These are phyloP conservation scores for Globisporangium nagaii DNA, from an alignment of 352 stramenopile genomes.

Conservation along the genomic window DNA sequence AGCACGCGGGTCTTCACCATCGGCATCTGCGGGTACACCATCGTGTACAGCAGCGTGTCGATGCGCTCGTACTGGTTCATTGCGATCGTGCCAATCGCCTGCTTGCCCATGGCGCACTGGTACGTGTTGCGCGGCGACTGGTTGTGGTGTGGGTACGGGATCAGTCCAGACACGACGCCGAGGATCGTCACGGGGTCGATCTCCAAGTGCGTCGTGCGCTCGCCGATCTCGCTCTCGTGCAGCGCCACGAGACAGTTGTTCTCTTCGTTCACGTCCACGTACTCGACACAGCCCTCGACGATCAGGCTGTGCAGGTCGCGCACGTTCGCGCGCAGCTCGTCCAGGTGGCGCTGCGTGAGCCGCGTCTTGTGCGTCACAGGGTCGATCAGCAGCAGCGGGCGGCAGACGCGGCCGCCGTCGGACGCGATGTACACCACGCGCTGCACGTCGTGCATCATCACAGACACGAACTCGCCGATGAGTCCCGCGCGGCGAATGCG, in stretches of 20 bases:
- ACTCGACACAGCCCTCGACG: conserved; percentile 97
- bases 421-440: conserved; percentile 97
- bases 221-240: conserved; percentile 88
- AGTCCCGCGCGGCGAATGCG: conserved; percentile 79
- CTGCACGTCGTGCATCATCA: conserved; percentile 98
- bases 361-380: conserved; percentile 84
- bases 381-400: conserved; percentile 95
- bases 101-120: conserved; percentile 99
- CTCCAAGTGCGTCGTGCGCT: conserved; percentile 97
- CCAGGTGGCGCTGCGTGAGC: conserved; percentile 94
- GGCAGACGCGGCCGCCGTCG: conserved; percentile 97
- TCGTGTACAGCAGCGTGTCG: conserved; percentile 98
- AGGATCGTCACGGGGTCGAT: conserved; percentile 99
- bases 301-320: conserved; percentile 83
- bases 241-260: conserved; percentile 99
- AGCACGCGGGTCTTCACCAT: conserved; percentile 99
- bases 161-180: conserved; percentile 97
- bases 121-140: conserved; percentile 99
- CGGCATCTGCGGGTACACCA: conserved; percentile 99
- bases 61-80: conserved; percentile 99
- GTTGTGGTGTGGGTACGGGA: conserved; percentile 99
- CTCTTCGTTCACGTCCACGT: conserved; percentile 99
- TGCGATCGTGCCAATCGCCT: conserved; percentile 98
- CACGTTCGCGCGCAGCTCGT: conserved; percentile 80
- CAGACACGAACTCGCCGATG: conserved; percentile 96